phyloP scores from a whole-genome alignment of 441 rosid genomes.

The Croton laevigatus region DNA sequence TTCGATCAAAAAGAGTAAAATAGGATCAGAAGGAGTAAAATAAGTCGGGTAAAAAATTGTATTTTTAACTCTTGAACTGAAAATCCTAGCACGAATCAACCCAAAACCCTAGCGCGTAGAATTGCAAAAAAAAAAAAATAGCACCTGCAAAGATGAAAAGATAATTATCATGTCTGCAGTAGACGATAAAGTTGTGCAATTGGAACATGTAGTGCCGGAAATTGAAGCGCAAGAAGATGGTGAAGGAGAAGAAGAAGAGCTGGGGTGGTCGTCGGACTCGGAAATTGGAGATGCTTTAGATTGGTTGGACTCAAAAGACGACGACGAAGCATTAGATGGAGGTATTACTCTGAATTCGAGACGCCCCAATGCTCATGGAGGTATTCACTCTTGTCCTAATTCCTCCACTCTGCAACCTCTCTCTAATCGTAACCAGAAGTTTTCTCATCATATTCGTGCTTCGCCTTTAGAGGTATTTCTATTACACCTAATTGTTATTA shows the following conservation, averaged over 20 bases:
- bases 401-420: constrained; percentile 71
- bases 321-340: constrained; percentile 45
- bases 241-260: constrained; percentile 46
- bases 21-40: no score
- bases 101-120: neutral
- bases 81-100: constrained; percentile 1
- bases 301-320: constrained; percentile 72
- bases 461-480: constrained; percentile 74
- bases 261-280: constrained; percentile 63
- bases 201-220: neutral
- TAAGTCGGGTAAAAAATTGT: no score
- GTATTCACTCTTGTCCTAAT: constrained; percentile 59
- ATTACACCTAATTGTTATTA: neutral
- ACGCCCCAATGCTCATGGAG: constrained; percentile 87
- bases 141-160: neutral
- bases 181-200: neutral
- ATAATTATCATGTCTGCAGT: neutral
- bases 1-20: no score
- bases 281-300: constrained; percentile 82
- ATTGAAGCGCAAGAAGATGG: neutral
- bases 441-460: constrained; percentile 69
- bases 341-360: constrained; percentile 58
- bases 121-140: neutral
- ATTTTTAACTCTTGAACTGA: neutral
- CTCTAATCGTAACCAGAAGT: constrained; percentile 73